Base-by-base conservation (phyloP, 768 basidiomycete genomes). In the Auricularia heimuer region DNA sequence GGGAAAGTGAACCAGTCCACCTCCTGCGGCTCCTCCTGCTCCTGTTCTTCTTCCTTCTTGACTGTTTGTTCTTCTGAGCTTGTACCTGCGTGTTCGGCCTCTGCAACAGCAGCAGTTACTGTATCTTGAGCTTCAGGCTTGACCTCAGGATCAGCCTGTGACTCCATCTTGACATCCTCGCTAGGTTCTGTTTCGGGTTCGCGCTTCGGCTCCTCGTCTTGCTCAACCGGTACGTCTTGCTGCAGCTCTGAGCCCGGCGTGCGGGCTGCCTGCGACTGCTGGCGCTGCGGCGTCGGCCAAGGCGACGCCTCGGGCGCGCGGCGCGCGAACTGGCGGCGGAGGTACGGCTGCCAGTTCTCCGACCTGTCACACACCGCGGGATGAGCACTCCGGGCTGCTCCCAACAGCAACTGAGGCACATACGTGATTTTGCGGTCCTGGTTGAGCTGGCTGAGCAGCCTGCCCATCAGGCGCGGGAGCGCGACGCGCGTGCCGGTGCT, bases 381-480 rank as follows among this genome's bases (percentile, higher is more conserved):
- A 66, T 69, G 61, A 70, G 62, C 67, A 29, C 29, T 29, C 29
- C 29, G 29, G 29, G 29, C 29, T 29, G 29, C 29, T 29, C 29
- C 29, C 29, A 29, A 29, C 29, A 29, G 29, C 29, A 29, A 29
- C 54, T 18, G 66, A 39, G 61, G 24, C 14, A 75, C 89, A 72
- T 75, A 91, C 90, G 81, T 80, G 69, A 89, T 82, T 77, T 90
- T 91, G 66, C 89, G 80, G 78, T 94, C 92, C 71, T 89, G 88
- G 14, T 90, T 87, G 66, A 92, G 80, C 21, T 85, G 83, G 70
- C 84, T 83, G 66, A 94, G 81, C 63, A 94, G 75, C 62, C 88
- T 81, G 64, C 85, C 83, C 84, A 92, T 89, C 65, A 92, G 75
- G 62, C 88, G 87, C 37, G 90, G 83, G 51, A 92, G 74, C 65